Base-by-base conservation (phyloP, 495 filamentous ascomycete genomes). In the Penicillium pancosmium region DNA sequence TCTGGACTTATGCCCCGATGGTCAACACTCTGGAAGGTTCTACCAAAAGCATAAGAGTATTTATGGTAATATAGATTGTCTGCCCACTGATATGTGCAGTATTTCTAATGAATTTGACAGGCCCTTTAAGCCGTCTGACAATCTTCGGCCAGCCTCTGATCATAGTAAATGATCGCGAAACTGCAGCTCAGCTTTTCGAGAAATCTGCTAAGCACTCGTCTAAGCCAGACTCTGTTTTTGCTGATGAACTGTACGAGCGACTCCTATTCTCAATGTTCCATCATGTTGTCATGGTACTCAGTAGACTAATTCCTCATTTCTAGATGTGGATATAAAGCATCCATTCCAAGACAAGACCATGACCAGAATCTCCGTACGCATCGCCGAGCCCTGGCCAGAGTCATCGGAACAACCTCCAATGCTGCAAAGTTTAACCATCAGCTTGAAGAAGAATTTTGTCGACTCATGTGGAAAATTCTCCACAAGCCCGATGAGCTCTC, bases 171-270 rank as follows among this genome's bases (percentile, higher is more conserved):
- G 40, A 44, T 44, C 40, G 40, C 40, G 16, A 44, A 44, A 44
- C 40, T 13, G 40, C 40, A 10, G 40, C 40, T 18, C 40, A 44
- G n/a, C n/a, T 44, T 7, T 44, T 44, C n/a, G 40, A 44, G 7
- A 44, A 52, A 9, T 52, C 50, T 3, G 31, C 34, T 10, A 52
- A 52, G 21, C 50, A 52, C 23, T 52, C 50, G 19, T 52, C 50
- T 36, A 27, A 33, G 1, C 50, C 50, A 21, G 31, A 15, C 5
- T 44, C 40, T 7, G 16, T 52, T 52, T 52, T 52, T 38, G 50
- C 50, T 9, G n/a, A 52, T 23, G 50, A 38, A 18, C 50, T 52
- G 50, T 52, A 52, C 23, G 50, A 34, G 19, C 23, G 23, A 23
- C 23, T 23, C 4, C 23, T 23, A 23, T 23, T 23, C 23, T 23